These are phyloP conservation scores for Zygoascus tannicola DNA, from an alignment of 805 yeast species.

Conservation along the genomic window DNA sequence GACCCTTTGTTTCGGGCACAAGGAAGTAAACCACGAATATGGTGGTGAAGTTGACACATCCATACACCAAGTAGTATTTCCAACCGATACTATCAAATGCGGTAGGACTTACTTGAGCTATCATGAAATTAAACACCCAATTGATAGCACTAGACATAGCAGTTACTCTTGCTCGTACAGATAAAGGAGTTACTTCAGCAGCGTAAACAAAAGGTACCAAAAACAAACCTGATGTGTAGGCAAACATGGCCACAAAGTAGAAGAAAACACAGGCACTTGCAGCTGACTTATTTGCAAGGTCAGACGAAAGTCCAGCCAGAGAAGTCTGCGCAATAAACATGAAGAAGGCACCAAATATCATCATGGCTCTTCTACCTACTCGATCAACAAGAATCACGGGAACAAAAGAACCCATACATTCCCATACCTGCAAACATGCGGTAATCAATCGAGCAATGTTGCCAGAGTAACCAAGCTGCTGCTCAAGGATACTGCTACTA, in stretches of 20 bases:
- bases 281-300: slow-evolving; percentile 3
- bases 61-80: slow-evolving; percentile 54
- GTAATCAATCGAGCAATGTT: slow-evolving; percentile 18
- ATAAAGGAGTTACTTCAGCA: slow-evolving; percentile 46
- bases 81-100: slow-evolving; percentile 42
- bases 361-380: slow-evolving; percentile 63
- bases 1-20: not conserved
- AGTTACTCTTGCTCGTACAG: slow-evolving; percentile 41
- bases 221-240: slow-evolving; percentile 23
- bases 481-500: slow-evolving; percentile 71
- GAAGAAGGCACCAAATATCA: slow-evolving; percentile 62
- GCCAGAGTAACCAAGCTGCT: slow-evolving; percentile 41
- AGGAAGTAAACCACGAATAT: slow-evolving; percentile 26
- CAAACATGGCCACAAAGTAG: slow-evolving; percentile 44
- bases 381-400: slow-evolving; percentile 30
- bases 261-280: slow-evolving; percentile 50
- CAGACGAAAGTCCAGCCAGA: slow-evolving; percentile 14
- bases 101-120: slow-evolving; percentile 47
- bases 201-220: slow-evolving; percentile 34
- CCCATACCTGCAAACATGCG: slow-evolving; percentile 33
- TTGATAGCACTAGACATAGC: slow-evolving; percentile 46
- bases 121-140: slow-evolving; percentile 50
- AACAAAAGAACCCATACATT: slow-evolving; percentile 44
- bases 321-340: slow-evolving; percentile 31
- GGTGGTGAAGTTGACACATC: slow-evolving; percentile 39